Evolutionary conservation across 305 asterid genomes (phyloP), one percentile per base, ranked within the genome.

Genomic region (Solanum aculeatissimum): DNA sequence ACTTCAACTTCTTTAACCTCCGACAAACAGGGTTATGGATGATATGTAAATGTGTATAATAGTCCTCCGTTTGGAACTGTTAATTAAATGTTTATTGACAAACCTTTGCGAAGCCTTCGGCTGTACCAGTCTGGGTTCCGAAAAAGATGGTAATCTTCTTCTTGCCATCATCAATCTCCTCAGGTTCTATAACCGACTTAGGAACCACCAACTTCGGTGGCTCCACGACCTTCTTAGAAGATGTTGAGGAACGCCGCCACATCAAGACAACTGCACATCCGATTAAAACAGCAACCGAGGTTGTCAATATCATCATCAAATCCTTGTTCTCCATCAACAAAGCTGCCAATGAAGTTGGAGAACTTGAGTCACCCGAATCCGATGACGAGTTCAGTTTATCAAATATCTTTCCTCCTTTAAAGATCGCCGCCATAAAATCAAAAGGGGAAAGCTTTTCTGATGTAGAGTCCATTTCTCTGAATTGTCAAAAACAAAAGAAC

Each of bases 71-170:
- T 7, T 35, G 40, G 5, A 35, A 35, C 40, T 35, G 40, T 35
- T 35, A 11, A 3, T 62, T 35, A 21, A 45, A 57, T 57, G 23
- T 62, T 10, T 4, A 32, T 51, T 55, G 19, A 72, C 66, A 54
- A 88, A 95, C 99, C 98, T 97, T 97, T n/a, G 98, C 98, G 86
- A 95, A 97, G 84, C 99, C 98, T 88, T 97, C 99, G 47, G 99
- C 99, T 19, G 99, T 97, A 58, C 99, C 98, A 70, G 98, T 97
- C 89, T 97, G 98, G 9, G 99, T 97, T 10, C 99, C 99, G 25
- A 87, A 97, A 89, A 97, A 93, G 86, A 97, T 88, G 87, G 98
- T 89, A 74, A 97, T 95, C 80, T 88, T 97, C 91, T 90, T 90
- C 88, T 84, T 93, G 66, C 98, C 98, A 86, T 93, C 98, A 74